Evolutionary conservation across 192 early-diverging fungal genomes (phyloP).

Genomic region (Lobosporangium transversale): DNA sequence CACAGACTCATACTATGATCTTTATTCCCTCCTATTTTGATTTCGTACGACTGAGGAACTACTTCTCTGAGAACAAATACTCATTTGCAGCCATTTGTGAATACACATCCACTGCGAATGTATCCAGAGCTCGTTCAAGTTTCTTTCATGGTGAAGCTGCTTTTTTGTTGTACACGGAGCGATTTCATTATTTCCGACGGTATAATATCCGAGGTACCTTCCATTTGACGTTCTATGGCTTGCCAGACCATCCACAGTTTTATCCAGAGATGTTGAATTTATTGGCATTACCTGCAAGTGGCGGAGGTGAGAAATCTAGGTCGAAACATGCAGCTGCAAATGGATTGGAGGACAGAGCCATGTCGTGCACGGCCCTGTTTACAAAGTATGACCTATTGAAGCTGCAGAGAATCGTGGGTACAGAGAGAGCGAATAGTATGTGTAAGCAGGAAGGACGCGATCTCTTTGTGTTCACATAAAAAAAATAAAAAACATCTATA

Average conservation of each 20-base stretch:
- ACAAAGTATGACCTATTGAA: conserved; percentile 86
- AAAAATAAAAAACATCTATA: background rate
- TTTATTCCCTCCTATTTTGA: conserved; percentile 97
- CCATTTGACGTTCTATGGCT: conserved; percentile 89
- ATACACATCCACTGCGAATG: conserved; percentile 83
- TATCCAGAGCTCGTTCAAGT: conserved; percentile 76
- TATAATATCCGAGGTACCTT: conserved; percentile 84
- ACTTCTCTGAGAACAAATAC: conserved; percentile 78
- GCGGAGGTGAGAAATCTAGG: conserved; percentile 28
- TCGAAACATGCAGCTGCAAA: conserved; percentile 52
- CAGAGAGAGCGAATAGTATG: conserved; percentile 76
- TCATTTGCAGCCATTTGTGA: conserved; percentile 87
- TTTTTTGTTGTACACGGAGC: conserved; percentile 90
- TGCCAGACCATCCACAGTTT: conserved; percentile 86
- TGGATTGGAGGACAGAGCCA: conserved; percentile 61
- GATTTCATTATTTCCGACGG: conserved; percentile 96
- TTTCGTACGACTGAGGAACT: conserved; percentile 93
- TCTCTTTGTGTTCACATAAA: conserved; percentile 50
- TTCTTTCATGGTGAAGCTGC: conserved; percentile 85
- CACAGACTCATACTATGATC: conserved; percentile 74
- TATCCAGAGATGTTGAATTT: conserved; percentile 92
- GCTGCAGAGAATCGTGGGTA: conserved; percentile 91
- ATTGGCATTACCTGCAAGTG: conserved; percentile 61
- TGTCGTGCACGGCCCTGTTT: conserved; percentile 76
- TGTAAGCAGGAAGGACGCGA: conserved; percentile 65